Evolutionary conservation across 148 eudicot species (phyloP).

Genomic region (Rhododendron henanense): DNA sequence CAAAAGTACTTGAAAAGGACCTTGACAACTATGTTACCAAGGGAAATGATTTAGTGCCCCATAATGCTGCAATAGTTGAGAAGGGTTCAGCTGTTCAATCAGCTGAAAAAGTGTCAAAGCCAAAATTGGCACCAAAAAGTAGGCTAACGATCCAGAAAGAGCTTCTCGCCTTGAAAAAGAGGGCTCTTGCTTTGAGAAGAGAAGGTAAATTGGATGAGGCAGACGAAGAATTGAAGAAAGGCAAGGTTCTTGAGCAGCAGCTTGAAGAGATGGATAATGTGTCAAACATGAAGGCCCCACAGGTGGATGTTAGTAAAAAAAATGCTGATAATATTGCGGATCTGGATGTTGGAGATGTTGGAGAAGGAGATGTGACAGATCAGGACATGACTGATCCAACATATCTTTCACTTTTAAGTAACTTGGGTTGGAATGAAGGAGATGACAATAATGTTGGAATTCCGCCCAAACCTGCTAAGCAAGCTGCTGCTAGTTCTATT

Average conservation of each 20-base stretch:
- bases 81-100: neutral
- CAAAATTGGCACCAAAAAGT: slow-evolving; percentile 48
- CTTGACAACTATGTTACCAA: slow-evolving; percentile 30
- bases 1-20: slow-evolving; percentile 71
- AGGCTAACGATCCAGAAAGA: slow-evolving; percentile 71
- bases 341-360: slow-evolving; percentile 38
- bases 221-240: slow-evolving; percentile 78
- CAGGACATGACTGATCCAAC: slow-evolving; percentile 82
- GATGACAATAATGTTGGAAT: slow-evolving; percentile 24
- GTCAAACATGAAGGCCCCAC: slow-evolving; percentile 25
- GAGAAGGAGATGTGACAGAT: slow-evolving; percentile 64
- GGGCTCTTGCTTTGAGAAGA: slow-evolving; percentile 75
- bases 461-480: slow-evolving; percentile 24
- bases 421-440: slow-evolving; percentile 90
- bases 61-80: slow-evolving; percentile 1
- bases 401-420: slow-evolving; percentile 63
- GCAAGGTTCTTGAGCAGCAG: slow-evolving; percentile 78
- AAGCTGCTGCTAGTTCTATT: slow-evolving; percentile 6
- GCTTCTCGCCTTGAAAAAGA: slow-evolving; percentile 79
- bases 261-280: slow-evolving; percentile 73
- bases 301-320: slow-evolving; percentile 18
- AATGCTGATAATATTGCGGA: slow-evolving; percentile 27
- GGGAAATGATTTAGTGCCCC: neutral
- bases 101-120: slow-evolving; percentile 15
- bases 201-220: slow-evolving; percentile 86